A percentile compares a stretch with the other conserved stretches of the same genome.
Conservation (phyloP, 2,329 filamentous ascomycete genomes). For the Ophiostoma tasmaniense region DNA sequence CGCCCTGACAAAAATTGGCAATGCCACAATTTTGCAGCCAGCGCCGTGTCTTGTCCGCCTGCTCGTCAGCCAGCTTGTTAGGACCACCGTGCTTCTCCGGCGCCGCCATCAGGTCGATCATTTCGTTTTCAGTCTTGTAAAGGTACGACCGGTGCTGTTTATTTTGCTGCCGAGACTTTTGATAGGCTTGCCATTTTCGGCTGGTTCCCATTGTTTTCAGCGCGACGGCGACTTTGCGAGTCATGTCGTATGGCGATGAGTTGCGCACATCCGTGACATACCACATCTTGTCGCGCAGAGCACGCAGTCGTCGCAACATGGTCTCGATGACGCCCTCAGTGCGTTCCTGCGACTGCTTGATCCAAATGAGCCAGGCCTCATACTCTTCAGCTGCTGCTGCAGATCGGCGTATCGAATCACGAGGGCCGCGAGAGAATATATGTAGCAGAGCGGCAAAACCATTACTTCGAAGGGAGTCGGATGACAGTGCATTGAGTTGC, state of each 20-base stretch:
- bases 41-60: slow-evolving; percentile 71
- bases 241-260: slow-evolving; percentile 80
- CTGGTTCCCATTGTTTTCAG: slow-evolving; percentile 81
- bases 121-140: slow-evolving; percentile 72
- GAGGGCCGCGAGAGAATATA: slow-evolving; percentile 63
- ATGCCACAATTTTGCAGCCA: slow-evolving; percentile 78
- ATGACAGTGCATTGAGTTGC: slow-evolving; percentile 57
- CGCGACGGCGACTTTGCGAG: slow-evolving; percentile 74
- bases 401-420: slow-evolving; percentile 60
- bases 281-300: slow-evolving; percentile 95
- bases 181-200: slow-evolving; percentile 34
- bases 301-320: slow-evolving; percentile 64
- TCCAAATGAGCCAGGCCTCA: slow-evolving; percentile 72
- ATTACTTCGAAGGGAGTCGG: slow-evolving; percentile 53
- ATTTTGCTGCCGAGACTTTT: slow-evolving; percentile 38
- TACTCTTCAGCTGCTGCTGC: slow-evolving; percentile 68
- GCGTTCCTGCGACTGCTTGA: slow-evolving; percentile 73
- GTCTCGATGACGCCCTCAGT: slow-evolving; percentile 65
- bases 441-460: slow-evolving; percentile 64
- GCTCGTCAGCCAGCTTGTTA: slow-evolving; percentile 93
- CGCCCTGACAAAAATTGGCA: slow-evolving; percentile 88
- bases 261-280: slow-evolving; percentile 90
- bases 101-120: slow-evolving; percentile 80
- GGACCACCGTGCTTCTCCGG: slow-evolving; percentile 76
- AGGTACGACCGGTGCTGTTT: slow-evolving; percentile 53